Base-by-base conservation (phyloP, 2,329 filamentous ascomycete species). In the Gnomoniopsis sp. region DNA sequence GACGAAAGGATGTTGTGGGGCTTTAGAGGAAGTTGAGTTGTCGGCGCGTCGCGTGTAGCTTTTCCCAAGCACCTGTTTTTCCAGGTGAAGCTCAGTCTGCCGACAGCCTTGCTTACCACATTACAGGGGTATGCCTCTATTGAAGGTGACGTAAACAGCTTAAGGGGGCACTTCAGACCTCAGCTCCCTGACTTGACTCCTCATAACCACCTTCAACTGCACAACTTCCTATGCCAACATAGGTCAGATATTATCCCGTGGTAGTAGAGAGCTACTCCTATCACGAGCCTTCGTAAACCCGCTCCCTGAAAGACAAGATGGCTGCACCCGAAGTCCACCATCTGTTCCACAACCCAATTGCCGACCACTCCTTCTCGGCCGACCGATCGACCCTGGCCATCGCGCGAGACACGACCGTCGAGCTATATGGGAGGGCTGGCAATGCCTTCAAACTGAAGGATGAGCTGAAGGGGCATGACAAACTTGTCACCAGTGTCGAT, bases 221-320 rank as follows among this genome's bases (percentile, higher is more conserved):
- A 49, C 48, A 55, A 23, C 50, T 26, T 43, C 57, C 60, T 30
- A 44, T 53, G 56, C 34, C 36, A 57, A 46, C 44, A 12, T 19
- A 54, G 46, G 34, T 21, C 51, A n/a, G 14, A n/a, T n/a, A n/a
- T 21, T 49, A 36, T 3, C 23, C 46, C 46, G 79, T 85, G 90
- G 83, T 95, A 97, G 95, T 98, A 88, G 95, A 98, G 95, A 96
- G 91, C 85, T 90, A 74, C 91, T 96, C 91, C 91, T 95, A 91
- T 90, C 88, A 81, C 78, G 58, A 58, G 62, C 56, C 53, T n/a
- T 53, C 59, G 48, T 15, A 51, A 12, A 54, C 60, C 38, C 54
- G 19, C 55, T 55, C 63, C 73, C 8, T 8, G 4, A 4, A 30
- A 30, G 26, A 30, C 26, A 82, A 55, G 61, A 98, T 98, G 93